These are phyloP conservation scores for Amoebophrya sp. DNA, from an alignment of 169 alveolate species.

Conservation along the genomic window DNA sequence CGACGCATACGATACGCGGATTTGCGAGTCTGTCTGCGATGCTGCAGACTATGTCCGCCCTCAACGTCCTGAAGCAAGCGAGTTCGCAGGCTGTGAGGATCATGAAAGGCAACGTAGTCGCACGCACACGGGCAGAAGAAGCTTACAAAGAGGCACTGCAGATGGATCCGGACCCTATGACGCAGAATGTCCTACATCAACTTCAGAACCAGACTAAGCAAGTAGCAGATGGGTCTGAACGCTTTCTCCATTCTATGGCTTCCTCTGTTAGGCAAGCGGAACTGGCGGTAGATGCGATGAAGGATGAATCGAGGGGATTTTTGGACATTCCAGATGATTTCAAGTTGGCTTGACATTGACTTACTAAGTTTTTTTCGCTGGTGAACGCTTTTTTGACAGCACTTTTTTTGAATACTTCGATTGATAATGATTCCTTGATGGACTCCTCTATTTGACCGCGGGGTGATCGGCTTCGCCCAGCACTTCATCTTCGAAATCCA, in stretches of 20 bases:
- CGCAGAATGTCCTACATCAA: background rate
- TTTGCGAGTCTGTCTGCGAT: background rate
- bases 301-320: background rate
- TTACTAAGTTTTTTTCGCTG: too few species aligned
- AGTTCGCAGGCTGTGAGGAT: background rate
- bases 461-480: too few species aligned
- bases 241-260: background rate
- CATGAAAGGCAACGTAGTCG: background rate
- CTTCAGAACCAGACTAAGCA: background rate
- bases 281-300: background rate
- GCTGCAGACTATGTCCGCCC: background rate
- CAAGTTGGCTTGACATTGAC: too few species aligned
- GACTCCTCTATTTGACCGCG: too few species aligned
- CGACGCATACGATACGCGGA: background rate
- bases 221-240: background rate
- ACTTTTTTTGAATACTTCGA: too few species aligned
- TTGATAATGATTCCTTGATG: too few species aligned
- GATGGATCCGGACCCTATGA: background rate
- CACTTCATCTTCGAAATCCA: too few species aligned
- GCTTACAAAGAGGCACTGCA: background rate
- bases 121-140: background rate
- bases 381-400: too few species aligned
- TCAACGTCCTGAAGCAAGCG: background rate
- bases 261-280: background rate
- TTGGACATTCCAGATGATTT: too few species aligned